Percentiles rank a stretch among this genome's conserved stretches.
These are phyloP conservation scores for Strobilomyces confusus DNA, from an alignment of 768 basidiomycete genomes.

Conservation along the genomic window DNA sequence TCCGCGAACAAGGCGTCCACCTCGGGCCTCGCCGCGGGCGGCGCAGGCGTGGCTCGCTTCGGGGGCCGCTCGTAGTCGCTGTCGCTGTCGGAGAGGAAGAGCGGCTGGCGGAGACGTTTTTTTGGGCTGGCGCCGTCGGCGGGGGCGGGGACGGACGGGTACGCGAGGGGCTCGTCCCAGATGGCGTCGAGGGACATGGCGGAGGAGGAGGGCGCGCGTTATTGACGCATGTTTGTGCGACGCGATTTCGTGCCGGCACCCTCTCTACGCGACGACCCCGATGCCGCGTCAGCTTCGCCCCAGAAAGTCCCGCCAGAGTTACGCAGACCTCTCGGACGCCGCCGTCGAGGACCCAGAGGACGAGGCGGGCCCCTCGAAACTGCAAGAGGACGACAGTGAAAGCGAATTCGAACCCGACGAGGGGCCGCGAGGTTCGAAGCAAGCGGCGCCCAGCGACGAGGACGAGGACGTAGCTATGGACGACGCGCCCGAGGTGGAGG, in stretches of 20 bases:
- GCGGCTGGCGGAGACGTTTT: constrained; percentile 36
- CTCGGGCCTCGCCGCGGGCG: constrained; percentile 23
- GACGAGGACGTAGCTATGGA: constrained; percentile 26
- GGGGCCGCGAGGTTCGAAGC: constrained; percentile 27
- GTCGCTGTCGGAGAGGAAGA: constrained; percentile 55
- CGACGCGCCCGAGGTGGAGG: constrained; percentile 17
- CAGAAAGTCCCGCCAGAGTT: constrained; percentile 49
- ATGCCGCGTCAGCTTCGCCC: constrained; percentile 59
- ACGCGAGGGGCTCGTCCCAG: constrained; percentile 51
- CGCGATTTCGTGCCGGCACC: too few relatives aligned
- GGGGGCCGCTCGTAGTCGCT: constrained; percentile 37
- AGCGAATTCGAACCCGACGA: constrained; percentile 54
- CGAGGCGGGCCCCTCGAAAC: constrained; percentile 41
- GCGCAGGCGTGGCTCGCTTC: constrained; percentile 21
- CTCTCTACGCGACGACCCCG: too few relatives aligned
- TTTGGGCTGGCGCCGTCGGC: constrained; percentile 16
- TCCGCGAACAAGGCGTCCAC: constrained; percentile 44
- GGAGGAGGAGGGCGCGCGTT: constrained; percentile 21
- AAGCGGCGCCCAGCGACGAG: constrained; percentile 33
- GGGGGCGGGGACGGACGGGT: constrained; percentile 18
- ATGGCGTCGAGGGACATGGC: constrained; percentile 49
- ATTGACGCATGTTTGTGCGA: constrained; percentile 23
- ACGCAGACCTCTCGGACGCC: constrained; percentile 37
- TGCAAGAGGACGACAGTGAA: constrained; percentile 35
- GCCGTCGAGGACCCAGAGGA: constrained; percentile 30